Percentiles rank a stretch among this genome's conserved stretches.
These are phyloP conservation scores for Paramecium octaurelia DNA, from an alignment of 73 alveolate genomes.

Conservation along the genomic window DNA sequence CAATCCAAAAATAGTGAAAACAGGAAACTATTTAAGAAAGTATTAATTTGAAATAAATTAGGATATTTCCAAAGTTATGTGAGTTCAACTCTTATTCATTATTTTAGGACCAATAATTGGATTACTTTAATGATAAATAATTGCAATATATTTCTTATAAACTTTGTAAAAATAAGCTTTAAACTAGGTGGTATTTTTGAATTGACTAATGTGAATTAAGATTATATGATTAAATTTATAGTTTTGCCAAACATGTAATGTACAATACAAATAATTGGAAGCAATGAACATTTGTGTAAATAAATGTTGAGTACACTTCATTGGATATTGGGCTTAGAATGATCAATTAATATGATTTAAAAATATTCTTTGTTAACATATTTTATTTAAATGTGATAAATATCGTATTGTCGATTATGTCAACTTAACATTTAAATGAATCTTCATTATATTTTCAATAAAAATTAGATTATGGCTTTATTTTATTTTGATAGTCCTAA, in stretches of 20 bases:
- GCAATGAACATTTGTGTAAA: background rate
- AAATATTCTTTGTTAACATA: background rate
- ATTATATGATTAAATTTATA: constrained; percentile 22
- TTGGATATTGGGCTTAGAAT: constrained; percentile 29
- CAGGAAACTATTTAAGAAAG: background rate
- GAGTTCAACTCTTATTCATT: background rate
- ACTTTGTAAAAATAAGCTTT: background rate
- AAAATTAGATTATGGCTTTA: too few species aligned
- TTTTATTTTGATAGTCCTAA: too few species aligned
- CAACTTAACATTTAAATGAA: too few species aligned
- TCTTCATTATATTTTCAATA: too few species aligned
- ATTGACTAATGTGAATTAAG: background rate
- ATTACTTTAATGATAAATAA: background rate
- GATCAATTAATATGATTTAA: background rate
- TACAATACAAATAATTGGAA: background rate
- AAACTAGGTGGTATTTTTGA: constrained; percentile 36
- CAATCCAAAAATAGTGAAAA: background rate
- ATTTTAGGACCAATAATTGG: background rate
- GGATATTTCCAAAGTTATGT: constrained; percentile 20
- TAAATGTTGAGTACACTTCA: background rate
- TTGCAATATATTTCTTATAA: background rate
- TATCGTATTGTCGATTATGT: too few species aligned
- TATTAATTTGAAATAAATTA: background rate
- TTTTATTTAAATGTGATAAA: too few species aligned
- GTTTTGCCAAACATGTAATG: constrained; percentile 3